Evolutionary conservation across 2,329 filamentous ascomycete genomes (phyloP).

Genomic region (Talaromyces piceae): DNA sequence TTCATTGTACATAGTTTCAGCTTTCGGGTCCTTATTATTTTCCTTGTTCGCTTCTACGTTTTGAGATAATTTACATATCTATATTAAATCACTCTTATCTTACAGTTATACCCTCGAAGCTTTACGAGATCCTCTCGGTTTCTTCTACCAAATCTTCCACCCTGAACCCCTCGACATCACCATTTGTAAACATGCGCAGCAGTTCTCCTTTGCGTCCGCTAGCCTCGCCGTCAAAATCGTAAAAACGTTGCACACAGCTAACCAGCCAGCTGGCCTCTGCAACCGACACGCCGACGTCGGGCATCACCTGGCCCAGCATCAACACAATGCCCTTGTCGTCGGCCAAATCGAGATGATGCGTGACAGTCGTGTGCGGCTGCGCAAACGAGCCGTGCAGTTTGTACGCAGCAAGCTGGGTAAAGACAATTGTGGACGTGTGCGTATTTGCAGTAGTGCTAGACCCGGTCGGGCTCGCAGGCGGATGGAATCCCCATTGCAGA

Average conservation of each 20-base stretch:
- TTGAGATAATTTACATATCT: neutral
- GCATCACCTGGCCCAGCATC: slow-evolving; percentile 73
- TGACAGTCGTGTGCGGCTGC: slow-evolving; percentile 86
- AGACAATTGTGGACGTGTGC: slow-evolving; percentile 68
- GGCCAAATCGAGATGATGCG: slow-evolving; percentile 77
- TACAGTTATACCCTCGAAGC: no score
- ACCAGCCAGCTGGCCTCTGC: slow-evolving; percentile 84
- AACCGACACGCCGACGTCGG: slow-evolving; percentile 66
- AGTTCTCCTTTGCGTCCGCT: slow-evolving; percentile 58
- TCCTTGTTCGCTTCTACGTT: neutral
- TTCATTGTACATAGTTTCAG: neutral
- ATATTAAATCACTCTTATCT: no score
- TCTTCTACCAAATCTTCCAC: slow-evolving; percentile 83
- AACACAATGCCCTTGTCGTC: slow-evolving; percentile 70
- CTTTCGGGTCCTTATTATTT: neutral
- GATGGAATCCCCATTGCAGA: slow-evolving; percentile 90
- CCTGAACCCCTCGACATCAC: slow-evolving; percentile 66
- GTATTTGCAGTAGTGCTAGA: slow-evolving; percentile 39
- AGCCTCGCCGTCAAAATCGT: slow-evolving; percentile 54
- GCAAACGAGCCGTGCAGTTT: slow-evolving; percentile 86
- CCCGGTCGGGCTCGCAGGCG: slow-evolving; percentile 35
- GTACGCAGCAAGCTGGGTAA: slow-evolving; percentile 89
- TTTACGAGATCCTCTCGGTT: slow-evolving; percentile 62
- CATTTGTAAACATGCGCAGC: slow-evolving; percentile 72
- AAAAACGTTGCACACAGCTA: slow-evolving; percentile 92